Conservation (phyloP, 768 basidiomycete species). For the Boletus insuetus region DNA sequence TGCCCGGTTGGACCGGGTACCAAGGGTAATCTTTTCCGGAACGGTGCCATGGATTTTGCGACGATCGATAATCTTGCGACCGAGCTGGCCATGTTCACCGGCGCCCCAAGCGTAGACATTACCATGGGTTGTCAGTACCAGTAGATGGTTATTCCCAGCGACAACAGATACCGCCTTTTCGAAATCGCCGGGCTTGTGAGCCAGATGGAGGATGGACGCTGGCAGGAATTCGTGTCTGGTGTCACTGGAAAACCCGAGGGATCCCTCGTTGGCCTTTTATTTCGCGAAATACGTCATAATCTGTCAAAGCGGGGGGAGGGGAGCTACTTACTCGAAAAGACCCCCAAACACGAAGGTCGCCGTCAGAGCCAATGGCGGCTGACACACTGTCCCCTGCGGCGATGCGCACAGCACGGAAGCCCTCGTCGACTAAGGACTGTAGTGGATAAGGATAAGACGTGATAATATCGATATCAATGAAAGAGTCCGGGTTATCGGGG, state of each 20-base stretch:
- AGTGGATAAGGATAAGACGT: conserved; percentile 64
- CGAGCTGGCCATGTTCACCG: conserved; percentile 88
- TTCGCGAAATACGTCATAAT: conserved; percentile 5
- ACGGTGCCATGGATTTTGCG: conserved; percentile 86
- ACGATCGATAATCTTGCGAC: conserved; percentile 84
- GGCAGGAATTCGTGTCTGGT: conserved; percentile 67
- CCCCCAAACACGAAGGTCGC: conserved; percentile 85
- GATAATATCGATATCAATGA: conserved; percentile 51
- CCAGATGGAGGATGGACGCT: conserved; percentile 53
- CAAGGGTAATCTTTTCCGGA: conserved; percentile 84
- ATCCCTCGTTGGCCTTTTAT: conserved; percentile 67
- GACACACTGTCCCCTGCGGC: conserved; percentile 87
- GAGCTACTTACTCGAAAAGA: conserved; percentile 72
- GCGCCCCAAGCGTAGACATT: conserved; percentile 88
- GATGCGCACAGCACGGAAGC: conserved; percentile 80
- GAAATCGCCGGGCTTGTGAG: conserved; percentile 57
- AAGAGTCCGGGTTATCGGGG: conserved; percentile 56
- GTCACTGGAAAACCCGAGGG: conserved; percentile 78
- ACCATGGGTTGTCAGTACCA: conserved; percentile 87
- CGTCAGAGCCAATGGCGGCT: conserved; percentile 76
- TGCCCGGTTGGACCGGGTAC: conserved; percentile 58
- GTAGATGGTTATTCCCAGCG: conserved; percentile 84
- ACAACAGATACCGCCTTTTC: conserved; percentile 76
- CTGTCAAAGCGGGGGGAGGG: neutral
- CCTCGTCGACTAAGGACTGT: conserved; percentile 67